phyloP scores from a whole-genome alignment of 208 protist genomes.

The Polymyxa betae region DNA sequence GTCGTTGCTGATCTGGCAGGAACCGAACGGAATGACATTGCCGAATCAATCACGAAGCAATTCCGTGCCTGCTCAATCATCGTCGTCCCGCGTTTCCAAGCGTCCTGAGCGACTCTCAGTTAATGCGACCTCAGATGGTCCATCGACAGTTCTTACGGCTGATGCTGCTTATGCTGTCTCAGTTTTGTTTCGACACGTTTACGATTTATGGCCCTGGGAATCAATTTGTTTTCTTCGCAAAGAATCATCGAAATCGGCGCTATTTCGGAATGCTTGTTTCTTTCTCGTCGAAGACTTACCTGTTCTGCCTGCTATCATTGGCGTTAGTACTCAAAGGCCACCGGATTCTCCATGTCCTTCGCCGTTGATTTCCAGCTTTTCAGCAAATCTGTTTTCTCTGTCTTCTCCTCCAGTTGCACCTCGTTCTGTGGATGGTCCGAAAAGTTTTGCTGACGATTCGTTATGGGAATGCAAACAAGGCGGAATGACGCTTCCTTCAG shows the following conservation, averaged over 20 bases:
- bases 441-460: neutral
- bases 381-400: neutral
- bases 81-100: neutral
- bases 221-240: constrained; percentile 4
- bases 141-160: neutral
- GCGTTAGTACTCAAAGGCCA: neutral
- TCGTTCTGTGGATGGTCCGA: neutral
- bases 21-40: neutral
- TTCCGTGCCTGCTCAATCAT: neutral
- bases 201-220: constrained; percentile 12
- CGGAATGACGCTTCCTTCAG: neutral
- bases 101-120: neutral
- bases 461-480: neutral
- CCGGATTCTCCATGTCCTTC: neutral
- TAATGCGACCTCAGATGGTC: neutral
- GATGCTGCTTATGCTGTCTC: neutral
- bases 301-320: neutral
- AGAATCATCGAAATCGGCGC: neutral
- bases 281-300: neutral
- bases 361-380: neutral
- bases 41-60: neutral
- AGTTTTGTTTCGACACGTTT: neutral
- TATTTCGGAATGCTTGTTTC: neutral
- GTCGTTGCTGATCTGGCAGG: neutral
- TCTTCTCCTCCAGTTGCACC: neutral